Evolutionary conservation across 768 basidiomycete genomes (phyloP), one percentile per base, ranked within the genome.

Genomic region (Leccinum disarticulatum): DNA sequence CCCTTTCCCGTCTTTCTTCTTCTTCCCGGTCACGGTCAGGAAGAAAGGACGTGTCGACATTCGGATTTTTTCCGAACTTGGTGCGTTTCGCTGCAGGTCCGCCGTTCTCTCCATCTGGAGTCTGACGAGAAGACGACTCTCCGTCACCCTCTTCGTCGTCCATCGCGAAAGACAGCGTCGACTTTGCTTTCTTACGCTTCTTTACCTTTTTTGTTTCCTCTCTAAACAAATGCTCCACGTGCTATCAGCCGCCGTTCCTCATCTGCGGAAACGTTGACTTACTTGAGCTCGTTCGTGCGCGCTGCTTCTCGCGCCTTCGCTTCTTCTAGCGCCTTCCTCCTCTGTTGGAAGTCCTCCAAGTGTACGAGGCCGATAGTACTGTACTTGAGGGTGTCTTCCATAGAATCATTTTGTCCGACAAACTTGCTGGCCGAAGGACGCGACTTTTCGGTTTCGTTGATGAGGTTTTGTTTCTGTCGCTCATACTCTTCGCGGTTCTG

Each of bases 1-100:
- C 97, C 41, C 96, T 81, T 72, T 95, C 89, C 60, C 83, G 83
- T 15, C 95, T 84, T 73, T 99, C 97, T 8, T 85, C 84, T 70
- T 95, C 95, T 70, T 99, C 97, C 11, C 97, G 88, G 25, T 95
- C 94, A n/a, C 97, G 85, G 73, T 99, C 97, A 1, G 97, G 97
- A 8, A 99, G 81, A 77, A 99, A 99, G 1, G 95, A 98, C 0
- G 97, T 99, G 69, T 98, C 97, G 31, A 98, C 97, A 48, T 88
- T 81, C 1, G 97, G 97, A 66, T 98, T 98, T 79, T 99, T 98
- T 73, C 89, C 86, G 46, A 95, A 84, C 73, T 91, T 94, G 59
- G 83, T 77, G 47, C 87, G 84, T 73, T 95, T 95, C 5, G 78
- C 65, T 3, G 80, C 78, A 17, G 81, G 86, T 54, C 75, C 81